These are phyloP conservation scores for Parsonsia alboflavescens DNA, from an alignment of 257 asterid species.

Conservation along the genomic window DNA sequence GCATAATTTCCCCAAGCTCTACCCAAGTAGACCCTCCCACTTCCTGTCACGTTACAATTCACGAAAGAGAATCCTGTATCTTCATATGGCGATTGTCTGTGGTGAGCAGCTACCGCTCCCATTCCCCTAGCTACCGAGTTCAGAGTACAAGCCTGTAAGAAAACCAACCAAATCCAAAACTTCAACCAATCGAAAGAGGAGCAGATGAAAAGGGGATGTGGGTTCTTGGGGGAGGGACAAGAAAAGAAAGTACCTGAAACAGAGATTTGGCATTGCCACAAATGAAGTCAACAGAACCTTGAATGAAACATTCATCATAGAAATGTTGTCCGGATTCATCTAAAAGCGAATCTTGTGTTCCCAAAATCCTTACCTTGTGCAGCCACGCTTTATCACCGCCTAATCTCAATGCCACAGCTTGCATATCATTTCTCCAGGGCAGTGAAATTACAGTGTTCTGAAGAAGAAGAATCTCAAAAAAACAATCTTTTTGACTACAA, in stretches of 20 bases:
- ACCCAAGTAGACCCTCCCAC: constrained; percentile 46
- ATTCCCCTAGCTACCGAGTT: constrained; percentile 36
- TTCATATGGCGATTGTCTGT: constrained; percentile 40
- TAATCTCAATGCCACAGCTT: constrained; percentile 75
- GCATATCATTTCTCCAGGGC: constrained; percentile 41
- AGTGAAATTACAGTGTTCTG: constrained; percentile 54
- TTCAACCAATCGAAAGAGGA: background rate
- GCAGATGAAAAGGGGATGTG: background rate
- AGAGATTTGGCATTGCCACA: constrained; percentile 71
- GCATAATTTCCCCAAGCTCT: constrained; percentile 86
- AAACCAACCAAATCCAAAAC: background rate
- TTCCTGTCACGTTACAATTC: constrained; percentile 49
- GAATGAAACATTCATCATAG: constrained; percentile 54
- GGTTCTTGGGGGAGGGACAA: too few species aligned
- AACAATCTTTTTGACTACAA: too few species aligned
- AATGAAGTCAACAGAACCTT: constrained; percentile 74
- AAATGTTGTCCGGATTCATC: constrained; percentile 64
- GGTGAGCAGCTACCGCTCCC: constrained; percentile 73
- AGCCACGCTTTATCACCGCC: constrained; percentile 63
- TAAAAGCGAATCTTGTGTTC: constrained; percentile 74
- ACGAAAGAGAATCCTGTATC: constrained; percentile 83
- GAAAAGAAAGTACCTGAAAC: constrained; percentile 38
- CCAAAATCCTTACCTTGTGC: constrained; percentile 54
- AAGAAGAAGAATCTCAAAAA: background rate
- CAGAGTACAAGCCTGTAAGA: constrained; percentile 50